These are phyloP conservation scores for Leccinum subgranulosum DNA, from an alignment of 768 basidiomycete genomes.

Conservation along the genomic window DNA sequence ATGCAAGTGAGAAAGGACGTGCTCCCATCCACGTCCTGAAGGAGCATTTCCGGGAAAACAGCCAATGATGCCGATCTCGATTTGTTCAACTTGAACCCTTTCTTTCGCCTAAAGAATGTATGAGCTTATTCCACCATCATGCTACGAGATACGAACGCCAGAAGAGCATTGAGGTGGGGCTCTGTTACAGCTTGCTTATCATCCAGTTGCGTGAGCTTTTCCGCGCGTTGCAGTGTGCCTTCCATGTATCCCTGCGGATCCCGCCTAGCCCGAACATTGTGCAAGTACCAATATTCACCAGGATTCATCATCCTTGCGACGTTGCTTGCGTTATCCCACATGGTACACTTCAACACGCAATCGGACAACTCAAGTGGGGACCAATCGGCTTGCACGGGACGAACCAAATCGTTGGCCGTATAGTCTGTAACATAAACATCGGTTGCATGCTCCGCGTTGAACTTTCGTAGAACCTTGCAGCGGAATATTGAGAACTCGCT, in stretches of 20 bases:
- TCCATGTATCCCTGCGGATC: constrained; percentile 43
- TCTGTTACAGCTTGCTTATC: constrained; percentile 35
- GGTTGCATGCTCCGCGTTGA: constrained; percentile 35
- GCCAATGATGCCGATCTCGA: constrained; percentile 24
- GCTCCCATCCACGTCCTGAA: constrained; percentile 44
- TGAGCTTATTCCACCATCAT: constrained; percentile 2
- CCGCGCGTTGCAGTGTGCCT: constrained; percentile 45
- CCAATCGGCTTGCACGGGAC: constrained; percentile 39
- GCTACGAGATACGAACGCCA: constrained; percentile 41
- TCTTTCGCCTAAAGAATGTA: constrained; percentile 44
- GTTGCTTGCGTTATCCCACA: constrained; percentile 52
- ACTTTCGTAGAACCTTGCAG: constrained; percentile 47
- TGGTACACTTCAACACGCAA: constrained; percentile 50
- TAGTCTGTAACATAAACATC: constrained; percentile 67
- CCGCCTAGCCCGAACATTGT: constrained; percentile 48
- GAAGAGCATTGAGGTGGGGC: constrained; percentile 43
- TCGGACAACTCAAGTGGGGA: constrained; percentile 45
- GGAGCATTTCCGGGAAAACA: constrained; percentile 42
- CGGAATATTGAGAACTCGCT: neutral
- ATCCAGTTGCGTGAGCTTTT: constrained; percentile 45
- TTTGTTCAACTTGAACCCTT: constrained; percentile 31
- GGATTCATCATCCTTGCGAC: constrained; percentile 42
- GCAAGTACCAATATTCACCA: constrained; percentile 51
- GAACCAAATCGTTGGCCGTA: constrained; percentile 40
- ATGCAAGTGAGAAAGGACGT: constrained; percentile 50